phyloP scores from a whole-genome alignment of 2,329 filamentous ascomycete species.

The Paecilomyces fulvus region DNA sequence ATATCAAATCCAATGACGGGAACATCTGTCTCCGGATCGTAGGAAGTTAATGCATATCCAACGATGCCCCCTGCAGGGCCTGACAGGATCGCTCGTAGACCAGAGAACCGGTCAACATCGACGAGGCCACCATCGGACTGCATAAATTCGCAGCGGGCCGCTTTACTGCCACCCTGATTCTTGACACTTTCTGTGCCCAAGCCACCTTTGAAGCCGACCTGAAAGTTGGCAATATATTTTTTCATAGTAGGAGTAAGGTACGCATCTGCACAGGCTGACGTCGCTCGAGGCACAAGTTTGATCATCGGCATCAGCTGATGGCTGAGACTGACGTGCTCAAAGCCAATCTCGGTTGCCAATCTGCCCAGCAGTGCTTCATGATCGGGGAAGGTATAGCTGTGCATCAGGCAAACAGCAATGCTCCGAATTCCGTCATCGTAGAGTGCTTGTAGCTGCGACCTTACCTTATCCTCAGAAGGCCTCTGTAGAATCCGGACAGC shows the following conservation, averaged over 20 bases:
- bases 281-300: conserved; percentile 67
- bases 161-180: conserved; percentile 53
- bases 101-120: conserved; percentile 55
- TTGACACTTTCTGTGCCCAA: conserved; percentile 69
- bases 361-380: conserved; percentile 73
- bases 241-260: conserved; percentile 73
- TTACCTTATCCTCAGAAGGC: conserved; percentile 47
- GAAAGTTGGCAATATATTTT: conserved; percentile 69
- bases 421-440: conserved; percentile 65
- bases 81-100: conserved; percentile 74
- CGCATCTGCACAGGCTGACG: conserved; percentile 69
- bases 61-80: conserved; percentile 91
- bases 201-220: conserved; percentile 70
- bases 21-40: conserved; percentile 66
- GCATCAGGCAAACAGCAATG: conserved; percentile 85
- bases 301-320: conserved; percentile 85
- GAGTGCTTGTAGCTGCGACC: conserved; percentile 55
- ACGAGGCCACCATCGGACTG: conserved; percentile 69
- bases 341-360: conserved; percentile 72
- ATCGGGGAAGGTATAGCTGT: conserved; percentile 81
- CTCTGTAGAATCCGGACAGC: conserved; percentile 60
- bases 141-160: conserved; percentile 87
- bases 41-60: conserved; percentile 81
- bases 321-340: conserved; percentile 71
- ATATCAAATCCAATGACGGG: conserved; percentile 91